A percentile compares a stretch with the other conserved stretches of the same genome.
Evolutionary conservation across 2,329 filamentous ascomycete species (phyloP).

Genomic region (Chlorencoelia australis): DNA sequence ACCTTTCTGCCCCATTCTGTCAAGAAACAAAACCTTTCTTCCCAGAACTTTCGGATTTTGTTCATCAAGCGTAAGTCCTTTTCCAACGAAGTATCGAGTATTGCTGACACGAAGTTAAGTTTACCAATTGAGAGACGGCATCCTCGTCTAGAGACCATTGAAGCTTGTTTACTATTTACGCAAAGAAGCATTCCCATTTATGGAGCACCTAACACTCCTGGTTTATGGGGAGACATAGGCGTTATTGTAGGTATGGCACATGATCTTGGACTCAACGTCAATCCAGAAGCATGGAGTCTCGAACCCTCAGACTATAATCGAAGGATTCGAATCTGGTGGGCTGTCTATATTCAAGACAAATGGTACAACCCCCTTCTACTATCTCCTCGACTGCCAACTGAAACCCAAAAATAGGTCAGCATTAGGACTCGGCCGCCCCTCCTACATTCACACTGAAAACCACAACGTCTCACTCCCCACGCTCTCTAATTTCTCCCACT

Average conservation of each 20-base stretch:
- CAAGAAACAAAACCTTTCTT: too few species aligned
- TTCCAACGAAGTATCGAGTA: too few species aligned
- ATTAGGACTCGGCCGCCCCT: slow-evolving; percentile 45
- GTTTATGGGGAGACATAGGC: slow-evolving; percentile 10
- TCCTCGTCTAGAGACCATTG: slow-evolving; percentile 19
- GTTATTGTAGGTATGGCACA: slow-evolving; percentile 21
- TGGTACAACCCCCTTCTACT: slow-evolving; percentile 29
- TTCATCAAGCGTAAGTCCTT: too few species aligned
- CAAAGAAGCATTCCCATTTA: slow-evolving; percentile 13
- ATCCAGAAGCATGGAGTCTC: slow-evolving; percentile 22
- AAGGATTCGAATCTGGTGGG: slow-evolving; percentile 52
- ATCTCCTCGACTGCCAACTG: not conserved
- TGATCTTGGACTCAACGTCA: slow-evolving; percentile 24
- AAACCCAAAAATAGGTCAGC: slow-evolving; percentile 30
- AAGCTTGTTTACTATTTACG: slow-evolving; percentile 17
- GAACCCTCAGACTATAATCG: slow-evolving; percentile 21
- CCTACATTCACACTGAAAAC: slow-evolving; percentile 26
- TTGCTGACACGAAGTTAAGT: too few species aligned
- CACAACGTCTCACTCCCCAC: slow-evolving; percentile 34
- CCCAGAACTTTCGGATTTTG: too few species aligned
- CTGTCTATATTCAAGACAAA: slow-evolving; percentile 54
- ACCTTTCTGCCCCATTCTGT: slow-evolving; percentile 18
- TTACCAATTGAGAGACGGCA: slow-evolving; percentile 19
- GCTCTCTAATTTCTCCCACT: slow-evolving; percentile 28
- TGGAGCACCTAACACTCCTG: slow-evolving; percentile 9